Conservation (phyloP, 768 basidiomycete species). For the Inosperma sp. region DNA sequence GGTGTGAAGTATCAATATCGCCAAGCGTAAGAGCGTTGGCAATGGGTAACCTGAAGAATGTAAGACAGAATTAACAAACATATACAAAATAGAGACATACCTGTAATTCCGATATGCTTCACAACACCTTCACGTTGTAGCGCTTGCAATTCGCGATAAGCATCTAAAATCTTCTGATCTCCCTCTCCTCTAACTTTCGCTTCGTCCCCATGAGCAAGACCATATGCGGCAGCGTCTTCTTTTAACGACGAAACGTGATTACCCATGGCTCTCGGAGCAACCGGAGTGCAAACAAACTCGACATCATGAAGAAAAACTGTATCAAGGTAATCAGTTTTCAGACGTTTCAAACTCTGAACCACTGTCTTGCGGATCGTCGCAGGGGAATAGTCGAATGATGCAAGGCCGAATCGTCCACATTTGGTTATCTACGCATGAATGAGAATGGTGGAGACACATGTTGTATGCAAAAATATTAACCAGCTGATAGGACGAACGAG, state of each 20-base stretch:
- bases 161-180: constrained; percentile 67
- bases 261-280: constrained; percentile 48
- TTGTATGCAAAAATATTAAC: constrained; percentile 33
- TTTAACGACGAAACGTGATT: constrained; percentile 53
- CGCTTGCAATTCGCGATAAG: constrained; percentile 58
- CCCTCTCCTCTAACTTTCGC: constrained; percentile 58
- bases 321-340: constrained; percentile 77
- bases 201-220: constrained; percentile 55
- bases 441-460: not conserved
- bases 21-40: constrained; percentile 77
- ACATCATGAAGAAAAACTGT: constrained; percentile 80
- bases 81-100: constrained; percentile 32
- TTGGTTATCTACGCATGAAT: constrained; percentile 64
- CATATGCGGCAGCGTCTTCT: constrained; percentile 56
- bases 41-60: constrained; percentile 63
- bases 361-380: constrained; percentile 61
- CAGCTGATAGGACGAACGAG: constrained; percentile 71
- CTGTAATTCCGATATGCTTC: constrained; percentile 73
- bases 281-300: constrained; percentile 62
- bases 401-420: constrained; percentile 69
- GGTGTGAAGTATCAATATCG: constrained; percentile 65
- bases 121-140: constrained; percentile 71
- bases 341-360: constrained; percentile 56
- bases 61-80: not conserved
- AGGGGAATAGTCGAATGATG: constrained; percentile 72